Evolutionary conservation across 352 stramenopile genomes (phyloP).

Genomic region (Phytophthora chlamydospora): DNA sequence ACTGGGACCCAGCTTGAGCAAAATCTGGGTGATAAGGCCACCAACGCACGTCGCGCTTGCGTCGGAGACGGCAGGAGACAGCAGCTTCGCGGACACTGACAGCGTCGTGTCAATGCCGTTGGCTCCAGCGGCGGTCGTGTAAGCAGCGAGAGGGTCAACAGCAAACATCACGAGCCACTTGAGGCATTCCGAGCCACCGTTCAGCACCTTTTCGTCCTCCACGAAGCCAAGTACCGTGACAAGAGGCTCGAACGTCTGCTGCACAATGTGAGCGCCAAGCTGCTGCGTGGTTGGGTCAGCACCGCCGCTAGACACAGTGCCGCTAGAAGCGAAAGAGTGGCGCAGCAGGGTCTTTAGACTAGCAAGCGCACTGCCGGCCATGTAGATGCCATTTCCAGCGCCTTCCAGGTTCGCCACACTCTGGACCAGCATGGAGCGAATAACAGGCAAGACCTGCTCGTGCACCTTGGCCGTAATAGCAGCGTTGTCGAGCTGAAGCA

Average conservation of each 20-base stretch:
- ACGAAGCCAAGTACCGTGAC: conserved; percentile 60
- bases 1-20: conserved; percentile 67
- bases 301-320: conserved; percentile 26
- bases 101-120: conserved; percentile 77
- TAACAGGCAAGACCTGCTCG: conserved; percentile 64
- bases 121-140: conserved; percentile 38
- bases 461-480: conserved; percentile 67
- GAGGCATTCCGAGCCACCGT: conserved; percentile 75
- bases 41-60: conserved; percentile 75
- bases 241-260: conserved; percentile 77
- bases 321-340: conserved; percentile 63
- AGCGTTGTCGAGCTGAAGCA: conserved; percentile 68
- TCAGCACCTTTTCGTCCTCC: conserved; percentile 83
- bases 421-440: conserved; percentile 65
- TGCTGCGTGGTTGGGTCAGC: conserved; percentile 44
- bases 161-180: conserved; percentile 88
- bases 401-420: conserved; percentile 52
- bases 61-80: conserved; percentile 72
- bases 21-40: conserved; percentile 81
- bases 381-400: conserved; percentile 62
- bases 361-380: conserved; percentile 67
- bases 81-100: conserved; percentile 67
- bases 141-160: conserved; percentile 63
- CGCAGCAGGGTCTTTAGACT: conserved; percentile 79
- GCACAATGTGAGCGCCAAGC: conserved; percentile 68